Conservation (phyloP, 495 filamentous ascomycete genomes). For the Neurospora sp. region DNA sequence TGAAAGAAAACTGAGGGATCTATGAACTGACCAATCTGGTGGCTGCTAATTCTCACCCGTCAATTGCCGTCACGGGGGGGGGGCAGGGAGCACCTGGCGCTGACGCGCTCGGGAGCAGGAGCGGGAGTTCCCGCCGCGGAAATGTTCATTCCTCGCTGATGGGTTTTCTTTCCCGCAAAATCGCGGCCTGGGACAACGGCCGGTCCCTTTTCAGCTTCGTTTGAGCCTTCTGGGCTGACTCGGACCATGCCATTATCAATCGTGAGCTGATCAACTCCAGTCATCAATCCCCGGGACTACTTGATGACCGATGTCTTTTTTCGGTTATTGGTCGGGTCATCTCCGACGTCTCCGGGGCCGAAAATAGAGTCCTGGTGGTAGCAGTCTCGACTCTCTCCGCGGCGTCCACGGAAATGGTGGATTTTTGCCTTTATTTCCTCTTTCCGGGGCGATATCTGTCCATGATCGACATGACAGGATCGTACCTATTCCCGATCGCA, state of each 20-base stretch:
- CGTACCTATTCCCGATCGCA: neutral
- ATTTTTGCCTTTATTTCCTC: neutral
- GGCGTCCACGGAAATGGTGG: constrained; percentile 9
- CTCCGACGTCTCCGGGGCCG: neutral
- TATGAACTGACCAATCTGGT: neutral
- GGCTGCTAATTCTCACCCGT: neutral
- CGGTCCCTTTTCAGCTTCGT: neutral
- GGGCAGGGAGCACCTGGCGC: neutral
- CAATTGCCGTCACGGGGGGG: neutral
- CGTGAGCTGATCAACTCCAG: constrained; percentile 11
- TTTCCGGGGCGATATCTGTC: neutral
- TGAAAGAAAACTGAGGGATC: neutral
- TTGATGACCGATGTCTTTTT: neutral
- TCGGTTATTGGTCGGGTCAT: neutral
- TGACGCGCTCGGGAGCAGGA: neutral
- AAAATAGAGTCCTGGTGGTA: neutral
- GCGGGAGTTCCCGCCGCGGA: constrained; percentile 20
- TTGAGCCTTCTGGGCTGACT: neutral
- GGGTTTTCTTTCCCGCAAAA: neutral
- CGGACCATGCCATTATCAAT: constrained; percentile 12
- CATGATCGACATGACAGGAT: neutral
- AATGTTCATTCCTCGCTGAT: neutral
- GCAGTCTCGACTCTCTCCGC: neutral
- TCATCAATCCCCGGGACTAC: neutral
- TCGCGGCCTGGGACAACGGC: neutral